phyloP scores from a whole-genome alignment of 2,329 filamentous ascomycete genomes.

The Apiospora sp. region DNA sequence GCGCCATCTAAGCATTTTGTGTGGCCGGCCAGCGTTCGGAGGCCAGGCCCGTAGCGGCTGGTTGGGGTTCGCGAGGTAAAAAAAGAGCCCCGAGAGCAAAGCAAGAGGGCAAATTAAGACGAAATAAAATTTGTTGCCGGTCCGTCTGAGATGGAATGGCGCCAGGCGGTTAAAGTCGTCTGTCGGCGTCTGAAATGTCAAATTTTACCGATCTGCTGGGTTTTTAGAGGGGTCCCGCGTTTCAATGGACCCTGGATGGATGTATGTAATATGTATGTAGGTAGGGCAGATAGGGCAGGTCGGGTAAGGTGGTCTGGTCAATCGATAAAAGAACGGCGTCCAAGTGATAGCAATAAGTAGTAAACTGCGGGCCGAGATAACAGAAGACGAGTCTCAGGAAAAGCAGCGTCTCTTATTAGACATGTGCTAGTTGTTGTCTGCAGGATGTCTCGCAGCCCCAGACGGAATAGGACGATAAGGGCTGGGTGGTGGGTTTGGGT shows the following conservation, averaged over 20 bases:
- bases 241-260: constrained; percentile 12
- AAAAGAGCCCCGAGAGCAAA: neutral
- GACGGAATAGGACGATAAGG: neutral
- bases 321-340: neutral
- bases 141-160: constrained; percentile 10
- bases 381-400: neutral
- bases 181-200: constrained; percentile 21
- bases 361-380: neutral
- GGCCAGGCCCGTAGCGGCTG: constrained; percentile 13
- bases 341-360: neutral
- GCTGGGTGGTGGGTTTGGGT: neutral
- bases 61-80: constrained; percentile 14
- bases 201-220: constrained; percentile 12
- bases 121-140: constrained; percentile 17
- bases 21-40: constrained; percentile 34
- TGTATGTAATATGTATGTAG: neutral
- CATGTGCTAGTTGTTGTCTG: constrained; percentile 9
- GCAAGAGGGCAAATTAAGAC: neutral
- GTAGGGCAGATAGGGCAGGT: neutral
- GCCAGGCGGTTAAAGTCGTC: constrained; percentile 23
- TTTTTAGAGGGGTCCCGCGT: constrained; percentile 16
- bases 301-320: neutral
- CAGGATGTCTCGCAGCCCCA: neutral
- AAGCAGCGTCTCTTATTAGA: neutral
- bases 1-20: constrained; percentile 44